Conservation (phyloP, 495 filamentous ascomycete species). For the Penicillium tannophilum region DNA sequence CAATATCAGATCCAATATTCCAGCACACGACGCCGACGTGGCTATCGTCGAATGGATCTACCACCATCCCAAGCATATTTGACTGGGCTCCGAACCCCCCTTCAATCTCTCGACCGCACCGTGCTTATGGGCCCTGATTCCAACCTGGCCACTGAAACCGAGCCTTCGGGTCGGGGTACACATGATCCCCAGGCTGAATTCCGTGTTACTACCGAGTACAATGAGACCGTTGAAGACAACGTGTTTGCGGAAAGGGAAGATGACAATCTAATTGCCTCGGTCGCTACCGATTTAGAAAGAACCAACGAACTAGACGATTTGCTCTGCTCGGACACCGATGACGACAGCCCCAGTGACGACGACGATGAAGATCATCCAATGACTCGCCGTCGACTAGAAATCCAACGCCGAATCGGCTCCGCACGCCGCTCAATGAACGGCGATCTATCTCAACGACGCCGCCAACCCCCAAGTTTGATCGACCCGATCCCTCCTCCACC, state of each 20-base stretch:
- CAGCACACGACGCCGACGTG: slow-evolving; percentile 30
- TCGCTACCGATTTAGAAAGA: slow-evolving; percentile 30
- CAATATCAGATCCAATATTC: slow-evolving; percentile 74
- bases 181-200: slow-evolving; percentile 41
- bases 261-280: slow-evolving; percentile 23
- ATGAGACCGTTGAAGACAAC: slow-evolving; percentile 46
- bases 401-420: slow-evolving; percentile 28
- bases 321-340: slow-evolving; percentile 54
- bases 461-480: slow-evolving; percentile 30
- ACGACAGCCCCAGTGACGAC: slow-evolving; percentile 53
- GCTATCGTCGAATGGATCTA: slow-evolving; percentile 32
- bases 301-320: slow-evolving; percentile 34
- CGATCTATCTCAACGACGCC: slow-evolving; percentile 24
- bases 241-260: slow-evolving; percentile 29
- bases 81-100: slow-evolving; percentile 37
- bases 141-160: slow-evolving; percentile 26
- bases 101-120: slow-evolving; percentile 35
- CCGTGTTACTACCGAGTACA: slow-evolving; percentile 53
- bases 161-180: slow-evolving; percentile 16
- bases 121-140: slow-evolving; percentile 28
- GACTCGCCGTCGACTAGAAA: slow-evolving; percentile 33
- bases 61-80: slow-evolving; percentile 48
- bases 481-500: slow-evolving; percentile 26
- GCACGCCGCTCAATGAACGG: slow-evolving; percentile 26
- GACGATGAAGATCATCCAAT: slow-evolving; percentile 23